Conservation (phyloP, 139 green algal species). For the Auxenochlorella pyrenoidosa region DNA sequence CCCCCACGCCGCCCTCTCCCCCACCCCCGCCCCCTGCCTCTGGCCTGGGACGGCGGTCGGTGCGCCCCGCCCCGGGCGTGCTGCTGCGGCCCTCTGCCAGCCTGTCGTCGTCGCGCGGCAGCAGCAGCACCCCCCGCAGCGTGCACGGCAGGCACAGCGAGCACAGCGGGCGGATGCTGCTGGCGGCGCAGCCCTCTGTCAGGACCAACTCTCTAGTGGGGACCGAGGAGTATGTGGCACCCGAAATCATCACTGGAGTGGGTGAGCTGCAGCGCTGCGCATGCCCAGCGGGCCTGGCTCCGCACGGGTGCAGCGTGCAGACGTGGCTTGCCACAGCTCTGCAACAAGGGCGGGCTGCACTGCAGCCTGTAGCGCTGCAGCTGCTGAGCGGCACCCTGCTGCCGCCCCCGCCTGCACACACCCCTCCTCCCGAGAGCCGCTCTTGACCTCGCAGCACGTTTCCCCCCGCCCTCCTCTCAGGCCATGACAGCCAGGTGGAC, state of each 20-base stretch:
- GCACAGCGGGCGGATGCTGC: slow-evolving; percentile 15
- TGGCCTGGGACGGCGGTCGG: neutral
- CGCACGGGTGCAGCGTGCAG: too few species aligned
- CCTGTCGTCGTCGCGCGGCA: neutral
- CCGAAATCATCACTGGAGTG: slow-evolving; percentile 82
- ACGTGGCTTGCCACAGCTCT: neutral
- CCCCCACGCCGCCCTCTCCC: neutral
- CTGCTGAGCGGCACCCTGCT: too few species aligned
- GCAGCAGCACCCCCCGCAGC: neutral
- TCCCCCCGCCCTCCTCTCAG: neutral
- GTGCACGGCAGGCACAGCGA: neutral
- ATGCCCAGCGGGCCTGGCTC: too few species aligned
- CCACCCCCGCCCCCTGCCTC: neutral
- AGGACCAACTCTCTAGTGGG: slow-evolving; percentile 94
- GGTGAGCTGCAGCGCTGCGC: neutral
- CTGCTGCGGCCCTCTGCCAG: neutral
- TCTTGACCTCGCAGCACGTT: too few species aligned
- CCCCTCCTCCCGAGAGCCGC: too few species aligned
- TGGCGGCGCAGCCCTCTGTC: slow-evolving; percentile 72
- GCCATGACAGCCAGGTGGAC: slow-evolving; percentile 55
- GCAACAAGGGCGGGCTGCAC: neutral
- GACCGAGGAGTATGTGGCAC: slow-evolving; percentile 89
- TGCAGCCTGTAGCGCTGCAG: neutral
- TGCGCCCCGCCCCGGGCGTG: neutral
- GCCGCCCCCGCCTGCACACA: too few species aligned